Evolutionary conservation across 169 alveolate genomes (phyloP).

Genomic region (Nephromyces sp.): DNA sequence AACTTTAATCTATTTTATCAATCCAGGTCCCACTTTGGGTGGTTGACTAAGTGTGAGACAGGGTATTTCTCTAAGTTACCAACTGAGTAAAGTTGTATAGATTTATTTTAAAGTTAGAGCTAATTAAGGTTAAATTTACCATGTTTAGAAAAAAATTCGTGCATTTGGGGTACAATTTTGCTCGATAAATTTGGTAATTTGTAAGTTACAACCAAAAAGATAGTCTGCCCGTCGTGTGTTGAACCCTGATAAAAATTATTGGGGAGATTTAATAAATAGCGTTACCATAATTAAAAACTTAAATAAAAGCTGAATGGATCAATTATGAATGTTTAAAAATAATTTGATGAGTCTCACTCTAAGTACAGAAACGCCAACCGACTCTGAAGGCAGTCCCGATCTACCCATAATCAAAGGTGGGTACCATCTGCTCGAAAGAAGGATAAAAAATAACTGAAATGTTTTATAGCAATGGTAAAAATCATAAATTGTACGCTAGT

Average conservation of each 20-base stretch:
- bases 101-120: no score
- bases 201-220: background rate
- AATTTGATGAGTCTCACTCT: background rate
- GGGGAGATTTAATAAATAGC: background rate
- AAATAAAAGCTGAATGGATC: no score
- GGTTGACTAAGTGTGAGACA: no score
- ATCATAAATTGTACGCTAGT: background rate
- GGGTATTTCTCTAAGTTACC: no score
- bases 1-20: no score
- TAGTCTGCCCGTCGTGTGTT: background rate
- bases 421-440: background rate
- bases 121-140: no score
- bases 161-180: background rate
- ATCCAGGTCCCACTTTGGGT: no score
- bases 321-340: background rate
- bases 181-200: background rate
- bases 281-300: no score
- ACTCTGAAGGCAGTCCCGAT: background rate
- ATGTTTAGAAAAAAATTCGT: background rate
- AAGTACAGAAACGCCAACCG: background rate
- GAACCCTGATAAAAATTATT: background rate
- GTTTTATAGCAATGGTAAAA: background rate
- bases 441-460: background rate
- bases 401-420: background rate
- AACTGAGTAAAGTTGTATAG: no score